Evolutionary conservation across 768 basidiomycete genomes (phyloP), one percentile per base, ranked within the genome.

Genomic region (Mycena latifolia): DNA sequence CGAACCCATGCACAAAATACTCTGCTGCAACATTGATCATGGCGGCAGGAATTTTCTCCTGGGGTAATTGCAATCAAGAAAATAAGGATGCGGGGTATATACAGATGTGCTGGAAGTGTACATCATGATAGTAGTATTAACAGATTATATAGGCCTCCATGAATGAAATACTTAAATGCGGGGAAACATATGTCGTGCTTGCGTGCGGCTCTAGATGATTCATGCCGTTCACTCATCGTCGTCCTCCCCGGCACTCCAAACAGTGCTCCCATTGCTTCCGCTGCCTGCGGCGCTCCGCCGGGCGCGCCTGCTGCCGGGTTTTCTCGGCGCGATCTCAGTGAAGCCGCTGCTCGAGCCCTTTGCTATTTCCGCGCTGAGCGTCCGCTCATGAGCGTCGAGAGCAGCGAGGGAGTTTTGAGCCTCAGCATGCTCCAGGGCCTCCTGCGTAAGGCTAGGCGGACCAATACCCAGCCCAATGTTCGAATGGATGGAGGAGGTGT

Each of bases 1-100:
- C 89, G 92, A 7, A 90, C 85, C 5, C 93, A 95, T 75, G 92
- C 89, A 3, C 84, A 90, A 75, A 94, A 94, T 73, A 93, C 93
- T 0, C 80, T 94, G 14, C 66, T 93, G 37, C 88, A 86, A 68
- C 88, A 85, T 67, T 72, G 78, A 50, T n/a, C n/a, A n/a, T n/a
- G n/a, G n/a, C n/a, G n/a, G n/a, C n/a, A 27, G 41, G 18, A 43
- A 33, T 33, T 52, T n/a, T 2, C 7, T 28, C 4, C 22, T 28
- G 29, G 14, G 15, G 15, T 17, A 54, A 43, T 56, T 14, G 14
- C 6, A 6, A 14, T 35, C 33, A 14, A 6, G 33, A 50, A 15
- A 43, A 12, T n/a, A n/a, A n/a, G n/a, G 35, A 53, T 54, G 47
- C n/a, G 27, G 56, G 70, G 67, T 65, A 69, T 69, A 66, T 57